These are phyloP conservation scores for Anethum foeniculum DNA, from an alignment of 140 eudicot species.

Conservation along the genomic window DNA sequence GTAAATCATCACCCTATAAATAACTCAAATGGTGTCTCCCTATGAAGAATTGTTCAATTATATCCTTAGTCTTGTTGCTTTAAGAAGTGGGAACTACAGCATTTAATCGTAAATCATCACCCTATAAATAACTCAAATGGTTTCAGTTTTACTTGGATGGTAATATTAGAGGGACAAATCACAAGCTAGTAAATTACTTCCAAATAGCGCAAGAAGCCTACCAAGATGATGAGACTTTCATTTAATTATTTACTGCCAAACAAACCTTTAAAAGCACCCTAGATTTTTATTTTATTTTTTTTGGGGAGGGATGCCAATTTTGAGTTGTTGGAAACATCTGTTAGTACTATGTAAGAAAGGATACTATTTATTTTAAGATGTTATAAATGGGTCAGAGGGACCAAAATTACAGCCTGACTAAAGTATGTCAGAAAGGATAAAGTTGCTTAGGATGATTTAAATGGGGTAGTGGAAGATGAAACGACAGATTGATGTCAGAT, in stretches of 20 bases:
- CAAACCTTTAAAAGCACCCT: neutral
- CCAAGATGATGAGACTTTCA: neutral
- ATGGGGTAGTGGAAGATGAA: neutral
- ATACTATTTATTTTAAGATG: neutral
- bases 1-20: neutral
- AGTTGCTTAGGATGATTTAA: neutral
- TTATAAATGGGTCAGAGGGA: no score
- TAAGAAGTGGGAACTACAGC: neutral
- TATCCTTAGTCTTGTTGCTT: neutral
- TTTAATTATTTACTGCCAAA: neutral
- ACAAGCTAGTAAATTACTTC: neutral
- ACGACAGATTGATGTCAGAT: neutral
- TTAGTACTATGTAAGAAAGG: neutral
- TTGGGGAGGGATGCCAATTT: neutral
- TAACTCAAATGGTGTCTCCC: neutral
- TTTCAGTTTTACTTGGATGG: neutral
- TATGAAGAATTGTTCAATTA: neutral
- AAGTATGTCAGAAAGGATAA: neutral
- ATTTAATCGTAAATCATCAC: neutral
- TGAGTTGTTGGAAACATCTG: neutral
- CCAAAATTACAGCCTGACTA: no score
- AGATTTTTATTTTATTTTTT: neutral
- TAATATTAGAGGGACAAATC: neutral
- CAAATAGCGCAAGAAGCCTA: neutral
- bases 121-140: neutral